Base-by-base conservation (phyloP, 371 early-diverging fungal species). In the Phascolomyces articulosus region DNA sequence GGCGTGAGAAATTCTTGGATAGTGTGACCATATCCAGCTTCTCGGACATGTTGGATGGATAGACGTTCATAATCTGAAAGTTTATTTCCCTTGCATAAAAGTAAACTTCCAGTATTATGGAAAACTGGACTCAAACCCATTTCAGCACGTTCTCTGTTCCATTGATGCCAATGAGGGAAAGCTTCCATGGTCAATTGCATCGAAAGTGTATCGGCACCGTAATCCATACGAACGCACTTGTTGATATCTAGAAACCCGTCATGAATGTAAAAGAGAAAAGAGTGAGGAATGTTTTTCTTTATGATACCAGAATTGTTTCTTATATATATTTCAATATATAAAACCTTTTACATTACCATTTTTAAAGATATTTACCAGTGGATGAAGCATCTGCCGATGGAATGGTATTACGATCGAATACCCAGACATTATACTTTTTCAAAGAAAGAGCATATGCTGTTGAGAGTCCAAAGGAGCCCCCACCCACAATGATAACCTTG, bases 171-270 rank as follows among this genome's bases (percentile, higher is more conserved):
- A 27, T 70, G 29, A 7, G 65, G 65, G n/a, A 84, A 68, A 1
- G 84, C 74, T 31, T 78, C 74, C 20, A 82, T 54, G 2, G 69
- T 79, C 24, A 88, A 60, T 21, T 75, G 67, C 74, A 72, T 72
- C 41, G 78, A 84, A 7, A 82, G 48, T 2, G 67, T 64, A 26
- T 83, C 76, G 23, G 58, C 63, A 16, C 78, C 84, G 68, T 87
- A 85, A 58, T 85, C 85, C 64, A 70, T 64, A 16, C 86, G 68
- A n/a, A 85, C 77, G 48, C 75, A 72, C 59, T 85, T 83, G 71
- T 78, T 80, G 60, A 85, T 82, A 63, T 85, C 84, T 74, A 44
- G 44, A 44, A 44, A 44, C n/a, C n/a, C n/a, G n/a, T n/a, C n/a
- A 44, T n/a, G 20, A 51, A 23, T 48, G 31, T 11, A n/a, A 10